Evolutionary conservation across 2,329 filamentous ascomycete genomes (phyloP), one percentile per base, ranked within the genome.

Genomic region (Akanthomyces uredinophilus): DNA sequence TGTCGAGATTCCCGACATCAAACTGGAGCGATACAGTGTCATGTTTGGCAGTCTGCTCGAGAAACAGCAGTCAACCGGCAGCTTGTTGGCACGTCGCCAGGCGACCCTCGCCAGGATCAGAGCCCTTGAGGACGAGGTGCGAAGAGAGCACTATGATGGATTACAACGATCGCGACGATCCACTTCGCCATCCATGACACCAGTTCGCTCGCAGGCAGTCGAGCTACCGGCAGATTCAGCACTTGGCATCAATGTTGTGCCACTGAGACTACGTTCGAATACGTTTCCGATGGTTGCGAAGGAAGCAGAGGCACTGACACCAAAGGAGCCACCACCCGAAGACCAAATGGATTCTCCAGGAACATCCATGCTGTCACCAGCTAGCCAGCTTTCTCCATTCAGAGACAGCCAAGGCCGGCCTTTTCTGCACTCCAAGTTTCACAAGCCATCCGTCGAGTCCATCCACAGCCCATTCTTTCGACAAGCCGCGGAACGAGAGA

Each of bases 1-100:
- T 68, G 83, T 97, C 18, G 86, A 93, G 58, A 95, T 97, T 62
- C 93, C 94, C 1, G 83, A 84, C 55, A 82, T 90, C 61, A 86
- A 89, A 65, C 81, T 98, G 81, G 94, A 97, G 72, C 82, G 94
- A 54, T 98, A 96, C 68, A 96, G 92, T 68, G 84, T 97, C 66
- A 97, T 97, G 93, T 97, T 98, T 70, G 86, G 88, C 61, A 84
- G 84, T 43, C 80, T 97, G 7, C 77, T 96, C 29, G 83, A 85
- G 64, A 73, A 73, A 8, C 72, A 74, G 44, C 68, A 61, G 66
- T 29, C 63, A 4, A 14, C 55, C 18, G 68, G 72, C 6, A 70
- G 71, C 1, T 75, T 87, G 8, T 74, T 87, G 29, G 80, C 79
- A 27, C 80, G 84, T 62, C 79, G 85, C 47, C 85, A 88, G 66